Evolutionary conservation across 2,329 filamentous ascomycete species (phyloP), one percentile per base, ranked within the genome.

Genomic region (Cylindrodendrum hubeiense): DNA sequence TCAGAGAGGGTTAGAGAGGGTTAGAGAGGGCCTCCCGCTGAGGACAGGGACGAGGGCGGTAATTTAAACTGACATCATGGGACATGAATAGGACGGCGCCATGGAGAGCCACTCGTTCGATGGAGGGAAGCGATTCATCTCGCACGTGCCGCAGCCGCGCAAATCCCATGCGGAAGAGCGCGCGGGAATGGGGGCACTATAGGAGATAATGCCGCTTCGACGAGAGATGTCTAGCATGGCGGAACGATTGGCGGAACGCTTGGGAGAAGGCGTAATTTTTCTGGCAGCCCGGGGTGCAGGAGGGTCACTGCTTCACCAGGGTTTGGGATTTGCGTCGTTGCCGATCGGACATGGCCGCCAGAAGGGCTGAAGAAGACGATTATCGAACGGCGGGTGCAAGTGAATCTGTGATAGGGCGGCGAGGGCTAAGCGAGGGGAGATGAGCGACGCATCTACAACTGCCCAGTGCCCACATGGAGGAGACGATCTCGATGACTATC

Each of bases 1-100:
- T n/a, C n/a, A n/a, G n/a, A n/a, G n/a, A n/a, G n/a, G n/a, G n/a
- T n/a, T n/a, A n/a, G n/a, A n/a, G n/a, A n/a, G n/a, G n/a, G n/a
- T n/a, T n/a, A n/a, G n/a, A n/a, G 28, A 50, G 19, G 26, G n/a
- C 47, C 30, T 50, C 26, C 9, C 19, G 7, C 43, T 41, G 39
- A n/a, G 22, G 33, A n/a, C 41, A 65, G 46, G 58, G 66, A 55
- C 50, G 49, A 24, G 62, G 60, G 55, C 59, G n/a, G 59, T 68
- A 68, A 60, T 70, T 60, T 66, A 54, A 51, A 41, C 46, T 72
- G 68, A 69, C 60, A 69, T 73, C 60, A 70, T 66, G 30, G 15
- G 6, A 50, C 24, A n/a, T 17, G 37, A 39, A 39, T 13, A 53
- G 10, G 17, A 39, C 30, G 46, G n/a, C 41, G 33, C 37, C 39